Conservation (phyloP, 768 basidiomycete genomes). For the Boletus vermiculosoides region DNA sequence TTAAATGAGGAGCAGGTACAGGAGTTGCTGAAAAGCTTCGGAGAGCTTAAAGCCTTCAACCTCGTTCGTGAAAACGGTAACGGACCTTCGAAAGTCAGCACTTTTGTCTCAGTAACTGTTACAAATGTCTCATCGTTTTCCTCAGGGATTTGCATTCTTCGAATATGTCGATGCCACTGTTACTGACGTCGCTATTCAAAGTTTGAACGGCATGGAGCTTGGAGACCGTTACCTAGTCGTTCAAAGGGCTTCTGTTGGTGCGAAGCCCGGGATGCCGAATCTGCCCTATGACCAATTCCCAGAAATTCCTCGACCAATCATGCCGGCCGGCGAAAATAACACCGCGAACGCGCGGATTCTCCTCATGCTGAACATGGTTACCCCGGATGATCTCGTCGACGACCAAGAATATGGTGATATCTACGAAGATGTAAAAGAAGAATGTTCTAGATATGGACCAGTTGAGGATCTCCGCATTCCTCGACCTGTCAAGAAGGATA, state of each 20-base stretch:
- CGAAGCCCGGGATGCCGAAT: slow-evolving; percentile 66
- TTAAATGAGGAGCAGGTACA: slow-evolving; percentile 98
- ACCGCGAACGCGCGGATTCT: slow-evolving; percentile 74
- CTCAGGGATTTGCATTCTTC: slow-evolving; percentile 97
- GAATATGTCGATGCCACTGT: slow-evolving; percentile 89
- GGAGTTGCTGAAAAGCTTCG: slow-evolving; percentile 96
- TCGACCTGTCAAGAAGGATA: slow-evolving; percentile 83
- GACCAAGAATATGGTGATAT: slow-evolving; percentile 94
- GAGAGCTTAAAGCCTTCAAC: slow-evolving; percentile 97
- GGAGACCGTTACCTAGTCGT: slow-evolving; percentile 95
- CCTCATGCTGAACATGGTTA: slow-evolving; percentile 99
- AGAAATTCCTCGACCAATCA: slow-evolving; percentile 82
- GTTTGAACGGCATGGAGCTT: slow-evolving; percentile 96
- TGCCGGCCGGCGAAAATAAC: slow-evolving; percentile 75
- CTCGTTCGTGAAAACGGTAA: slow-evolving; percentile 92
- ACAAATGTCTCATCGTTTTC: slow-evolving; percentile 1
- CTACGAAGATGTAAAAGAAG: slow-evolving; percentile 91
- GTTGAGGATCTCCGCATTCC: slow-evolving; percentile 89
- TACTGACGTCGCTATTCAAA: slow-evolving; percentile 95
- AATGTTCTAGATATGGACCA: slow-evolving; percentile 75
- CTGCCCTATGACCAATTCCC: slow-evolving; percentile 79
- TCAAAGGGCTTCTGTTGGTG: slow-evolving; percentile 93
- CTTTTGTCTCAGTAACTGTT: not conserved
- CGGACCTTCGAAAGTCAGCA: slow-evolving; percentile 77
- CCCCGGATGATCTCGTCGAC: slow-evolving; percentile 83